phyloP scores from a whole-genome alignment of 257 asterid species.

The Fraxinus pennsylvanica region DNA sequence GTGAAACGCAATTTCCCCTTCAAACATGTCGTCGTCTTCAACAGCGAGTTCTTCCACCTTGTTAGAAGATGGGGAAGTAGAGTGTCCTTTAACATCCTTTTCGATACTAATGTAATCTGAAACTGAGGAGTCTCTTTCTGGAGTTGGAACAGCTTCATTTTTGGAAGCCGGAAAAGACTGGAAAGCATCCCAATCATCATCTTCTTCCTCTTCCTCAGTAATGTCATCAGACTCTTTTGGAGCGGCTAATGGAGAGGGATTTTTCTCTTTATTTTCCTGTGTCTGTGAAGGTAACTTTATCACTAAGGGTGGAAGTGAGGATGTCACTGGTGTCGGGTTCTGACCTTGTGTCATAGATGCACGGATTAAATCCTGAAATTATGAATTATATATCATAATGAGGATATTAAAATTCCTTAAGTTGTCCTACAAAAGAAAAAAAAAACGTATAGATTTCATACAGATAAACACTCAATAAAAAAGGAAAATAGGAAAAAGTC shows the following conservation, averaged over 20 bases:
- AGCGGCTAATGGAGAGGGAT: conserved; percentile 36
- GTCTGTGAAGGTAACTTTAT: conserved; percentile 71
- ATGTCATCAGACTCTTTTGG: conserved; percentile 42
- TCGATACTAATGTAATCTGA: conserved; percentile 27
- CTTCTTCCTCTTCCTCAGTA: conserved; percentile 54
- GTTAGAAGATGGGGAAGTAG: conserved; percentile 35
- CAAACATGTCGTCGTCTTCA: conserved; percentile 34
- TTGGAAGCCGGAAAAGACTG: conserved; percentile 87
- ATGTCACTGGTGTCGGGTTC: conserved; percentile 45
- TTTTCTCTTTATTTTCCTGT: conserved; percentile 39
- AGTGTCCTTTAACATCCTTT: conserved; percentile 27
- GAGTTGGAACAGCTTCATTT: conserved; percentile 49
- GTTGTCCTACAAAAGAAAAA: background rate
- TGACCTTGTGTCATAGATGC: conserved; percentile 78
- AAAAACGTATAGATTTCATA: background rate
- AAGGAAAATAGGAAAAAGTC: background rate
- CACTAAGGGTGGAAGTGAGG: conserved; percentile 56
- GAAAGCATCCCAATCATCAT: conserved; percentile 96
- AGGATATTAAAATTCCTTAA: conserved; percentile 1
- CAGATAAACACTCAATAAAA: background rate
- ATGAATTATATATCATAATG: conserved; percentile 24
- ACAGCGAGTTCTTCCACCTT: conserved; percentile 26
- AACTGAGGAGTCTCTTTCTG: conserved; percentile 33
- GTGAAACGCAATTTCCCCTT: conserved; percentile 28
- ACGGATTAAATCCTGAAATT: conserved; percentile 82